Base-by-base conservation (phyloP, 192 early-diverging fungal genomes). In the Entomortierella parvispora region DNA sequence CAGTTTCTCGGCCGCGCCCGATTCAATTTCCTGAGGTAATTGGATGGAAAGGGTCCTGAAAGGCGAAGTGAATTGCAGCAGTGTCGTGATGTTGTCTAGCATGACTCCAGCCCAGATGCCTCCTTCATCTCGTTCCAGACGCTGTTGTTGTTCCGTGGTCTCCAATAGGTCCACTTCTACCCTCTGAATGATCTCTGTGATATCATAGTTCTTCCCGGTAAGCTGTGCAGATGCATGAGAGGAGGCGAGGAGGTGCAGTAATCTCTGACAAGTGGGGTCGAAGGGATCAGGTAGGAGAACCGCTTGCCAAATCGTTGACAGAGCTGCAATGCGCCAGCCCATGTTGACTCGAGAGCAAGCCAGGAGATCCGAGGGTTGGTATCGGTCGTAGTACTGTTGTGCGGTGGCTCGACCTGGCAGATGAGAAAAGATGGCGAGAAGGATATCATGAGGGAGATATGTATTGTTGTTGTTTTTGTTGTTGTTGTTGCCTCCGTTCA, bases 261-360 rank as follows among this genome's bases (percentile, higher is more conserved):
- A 31, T 9, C 74, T 48, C 22, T 59, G 65, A 40, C 74, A 77
- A 42, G 74, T 68, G 8, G 52, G 52, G 48, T 77, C 74, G 31
- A 77, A 32, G 14, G 74, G 74, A 47, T 77, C 74, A 0, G 74
- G 74, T 12, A 77, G 37, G 8, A 77, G 43, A 25, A 77, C 68
- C 15, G 74, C 54, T 29, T 77, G 74, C 74, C 74, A 77, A 55
- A 77, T 68, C 22, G 52, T 77, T 29, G 74, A 51, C 26, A 77
- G 61, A 8, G 74, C 74, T 1, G 74, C 74, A 4, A 77, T 62
- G 8, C 74, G 58, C 74, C 74, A 77, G 15, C 60, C 74, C 74
- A 77, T 77, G 37, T 64, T 77, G n/a, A 77, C 74, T 17, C 74
- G 60, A n/a, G 74, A 77, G 33, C 74, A 77, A 5, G 74, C 18